Base-by-base conservation (phyloP, 2,329 filamentous ascomycete species). In the Penicillium sp. region DNA sequence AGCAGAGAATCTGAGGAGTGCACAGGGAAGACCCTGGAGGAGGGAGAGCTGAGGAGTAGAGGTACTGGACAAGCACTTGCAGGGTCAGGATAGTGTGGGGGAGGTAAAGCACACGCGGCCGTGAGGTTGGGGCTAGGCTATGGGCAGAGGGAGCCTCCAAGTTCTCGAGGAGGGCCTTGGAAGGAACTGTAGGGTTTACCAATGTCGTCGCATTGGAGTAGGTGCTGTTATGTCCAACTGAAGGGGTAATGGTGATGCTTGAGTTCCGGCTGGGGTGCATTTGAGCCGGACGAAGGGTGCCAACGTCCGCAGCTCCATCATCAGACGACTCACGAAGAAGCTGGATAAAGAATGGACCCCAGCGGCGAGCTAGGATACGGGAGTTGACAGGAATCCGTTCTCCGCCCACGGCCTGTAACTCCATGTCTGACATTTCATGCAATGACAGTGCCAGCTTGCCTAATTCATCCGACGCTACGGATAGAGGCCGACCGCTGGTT, bases 261-360 rank as follows among this genome's bases (percentile, higher is more conserved):
- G 93, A 97, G 71, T 91, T 91, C 53, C 92, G 87, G 61, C 89
- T 78, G 74, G 88, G 75, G 76, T 87, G 73, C 82, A 83, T 76
- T 28, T 70, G 65, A 3, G 84, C 82, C 1, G 91, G 89, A 51
- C 92, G 85, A 35, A 96, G 78, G 0, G 92, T 95, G 30, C 88
- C 85, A 0, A 89, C 85, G 68, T 97, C 93, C 26, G 78, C 77
- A 57, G 87, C 86, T 1, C 89, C 90, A 56, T 90, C 88, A 59
- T 90, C 87, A 4, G 84, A 83, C 46, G 91, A 92, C 76, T 97
- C 93, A 30, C 91, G 87, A 10, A 98, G 82, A 1, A 99, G 84
- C 73, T 96, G 92, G 58, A 97, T 92, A 78, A 99, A 98, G 74
- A 96, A 97, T 0, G 93, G 92, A 0, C 95, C 95, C 95, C 95